phyloP scores from a whole-genome alignment of 2,329 filamentous ascomycete species.

The Paracorniculantispora psalliotae region DNA sequence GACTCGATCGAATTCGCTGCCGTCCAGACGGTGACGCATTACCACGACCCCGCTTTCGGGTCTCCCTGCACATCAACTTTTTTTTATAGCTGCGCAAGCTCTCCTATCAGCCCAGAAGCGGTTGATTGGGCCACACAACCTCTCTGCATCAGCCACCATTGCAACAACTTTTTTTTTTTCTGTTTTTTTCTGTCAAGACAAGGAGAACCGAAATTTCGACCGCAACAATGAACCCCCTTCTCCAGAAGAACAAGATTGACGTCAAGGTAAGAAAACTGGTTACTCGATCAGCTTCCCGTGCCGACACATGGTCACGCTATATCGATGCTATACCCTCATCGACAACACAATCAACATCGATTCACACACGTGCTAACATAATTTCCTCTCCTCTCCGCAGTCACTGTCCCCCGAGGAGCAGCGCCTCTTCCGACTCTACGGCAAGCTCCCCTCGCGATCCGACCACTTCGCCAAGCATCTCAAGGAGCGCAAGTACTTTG shows the following conservation, averaged over 20 bases:
- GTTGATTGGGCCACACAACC: neutral
- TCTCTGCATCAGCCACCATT: neutral
- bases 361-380: neutral
- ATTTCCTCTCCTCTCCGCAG: constrained; percentile 42
- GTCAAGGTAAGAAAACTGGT: constrained; percentile 68
- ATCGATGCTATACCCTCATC: neutral
- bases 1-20: neutral
- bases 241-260: constrained; percentile 98
- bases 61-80: constrained; percentile 1
- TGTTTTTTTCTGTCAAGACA: neutral
- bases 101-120: neutral
- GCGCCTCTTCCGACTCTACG: constrained; percentile 92
- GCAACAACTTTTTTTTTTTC: neutral
- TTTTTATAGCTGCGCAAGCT: neutral
- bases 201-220: neutral
- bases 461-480: constrained; percentile 97
- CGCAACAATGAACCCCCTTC: constrained; percentile 80
- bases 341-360: neutral
- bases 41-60: constrained; percentile 4
- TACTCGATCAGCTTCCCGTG: neutral
- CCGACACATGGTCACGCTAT: neutral
- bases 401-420: constrained; percentile 92
- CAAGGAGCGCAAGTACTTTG: constrained; percentile 98
- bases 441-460: constrained; percentile 94
- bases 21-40: constrained; percentile 4